Percentiles rank a stretch among this genome's conserved stretches.
Evolutionary conservation across 2,329 filamentous ascomycete genomes (phyloP).

Genomic region (Alternaria alternata): DNA sequence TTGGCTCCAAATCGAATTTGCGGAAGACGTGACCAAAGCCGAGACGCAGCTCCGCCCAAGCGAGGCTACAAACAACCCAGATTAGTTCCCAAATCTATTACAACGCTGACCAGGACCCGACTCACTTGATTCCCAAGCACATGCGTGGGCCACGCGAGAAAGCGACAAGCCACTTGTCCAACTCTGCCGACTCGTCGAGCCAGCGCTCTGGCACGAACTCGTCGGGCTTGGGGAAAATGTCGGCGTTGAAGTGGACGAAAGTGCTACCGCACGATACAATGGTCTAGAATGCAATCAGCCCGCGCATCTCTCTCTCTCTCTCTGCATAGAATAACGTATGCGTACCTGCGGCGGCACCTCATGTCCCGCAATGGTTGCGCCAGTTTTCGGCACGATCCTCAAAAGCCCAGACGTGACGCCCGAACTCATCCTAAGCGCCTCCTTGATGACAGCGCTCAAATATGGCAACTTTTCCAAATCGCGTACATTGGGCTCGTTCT

Average conservation of each 20-base stretch:
- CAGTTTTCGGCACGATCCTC: constrained; percentile 33
- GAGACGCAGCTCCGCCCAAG: constrained; percentile 46
- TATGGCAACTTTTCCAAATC: constrained; percentile 49
- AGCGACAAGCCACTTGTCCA: constrained; percentile 42
- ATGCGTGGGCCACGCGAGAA: constrained; percentile 49
- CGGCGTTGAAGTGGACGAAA: constrained; percentile 44
- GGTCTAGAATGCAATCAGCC: constrained; percentile 20
- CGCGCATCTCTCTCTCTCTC: neutral
- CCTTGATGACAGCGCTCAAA: constrained; percentile 51
- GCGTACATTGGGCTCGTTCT: constrained; percentile 40
- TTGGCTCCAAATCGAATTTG: constrained; percentile 42
- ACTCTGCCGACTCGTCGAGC: constrained; percentile 32
- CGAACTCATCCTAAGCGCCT: constrained; percentile 49
- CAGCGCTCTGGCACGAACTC: constrained; percentile 45
- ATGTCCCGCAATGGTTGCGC: constrained; percentile 31
- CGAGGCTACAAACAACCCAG: constrained; percentile 31
- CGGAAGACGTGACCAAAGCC: constrained; percentile 39
- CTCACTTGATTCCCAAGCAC: constrained; percentile 44
- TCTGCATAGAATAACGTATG: neutral
- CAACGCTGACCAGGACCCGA: neutral
- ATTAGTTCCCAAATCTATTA: neutral
- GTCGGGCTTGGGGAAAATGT: constrained; percentile 41
- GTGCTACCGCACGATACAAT: constrained; percentile 43
- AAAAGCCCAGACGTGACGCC: constrained; percentile 42
- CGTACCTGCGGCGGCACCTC: constrained; percentile 33